Base-by-base conservation (phyloP, 2,329 filamentous ascomycete genomes). In the Diaporthe humulicola region DNA sequence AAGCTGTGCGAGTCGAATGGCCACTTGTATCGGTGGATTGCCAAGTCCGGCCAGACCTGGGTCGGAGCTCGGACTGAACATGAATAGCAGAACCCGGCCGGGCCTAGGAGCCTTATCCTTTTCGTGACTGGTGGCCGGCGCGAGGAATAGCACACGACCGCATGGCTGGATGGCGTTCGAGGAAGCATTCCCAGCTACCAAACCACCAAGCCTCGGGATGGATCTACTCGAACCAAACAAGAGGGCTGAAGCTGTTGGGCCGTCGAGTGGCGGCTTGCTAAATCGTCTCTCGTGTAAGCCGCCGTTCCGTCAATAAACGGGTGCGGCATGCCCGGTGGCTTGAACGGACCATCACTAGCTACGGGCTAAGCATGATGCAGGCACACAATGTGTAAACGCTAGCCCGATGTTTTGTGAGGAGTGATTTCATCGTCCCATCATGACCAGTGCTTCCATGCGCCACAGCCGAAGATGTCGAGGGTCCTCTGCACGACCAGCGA, bases 401-500 rank as follows among this genome's bases (percentile, higher is more conserved):
- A 36, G 14, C 6, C 40, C 12, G 17, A 2, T 50, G 45, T 61
- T 19, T 17, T 28, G 19, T 67, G 45, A 50, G 42, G 3, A 38
- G 45, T 67, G 61, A 67, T 38, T 67, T 67, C 61, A 52, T 67
- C 61, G 45, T 67, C 61, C 61, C 61, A 67, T 67, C 45, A 67
- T 67, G 42, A 38, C 45, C 12, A 19, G 6, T 33, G 25, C 40
- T 19, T 25, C 42, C 61, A 38, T n/a, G 61, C 42, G 45, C 61
- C 61, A 33, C 45, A 28, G 61, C 61, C 30, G 61, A 67, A 52
- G 36, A 22, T 9, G 14, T 52, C 28, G 61, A 38, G 45, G 12
- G 30, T 10, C 7, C 45, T 67, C n/a, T 15, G 17, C 36, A 30
- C n/a, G 38, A 45, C 30, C 45, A 38, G 28, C 30, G 14, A 50